Conservation (phyloP, 1,284 basidiomycete species). For the Tilletia indica region DNA sequence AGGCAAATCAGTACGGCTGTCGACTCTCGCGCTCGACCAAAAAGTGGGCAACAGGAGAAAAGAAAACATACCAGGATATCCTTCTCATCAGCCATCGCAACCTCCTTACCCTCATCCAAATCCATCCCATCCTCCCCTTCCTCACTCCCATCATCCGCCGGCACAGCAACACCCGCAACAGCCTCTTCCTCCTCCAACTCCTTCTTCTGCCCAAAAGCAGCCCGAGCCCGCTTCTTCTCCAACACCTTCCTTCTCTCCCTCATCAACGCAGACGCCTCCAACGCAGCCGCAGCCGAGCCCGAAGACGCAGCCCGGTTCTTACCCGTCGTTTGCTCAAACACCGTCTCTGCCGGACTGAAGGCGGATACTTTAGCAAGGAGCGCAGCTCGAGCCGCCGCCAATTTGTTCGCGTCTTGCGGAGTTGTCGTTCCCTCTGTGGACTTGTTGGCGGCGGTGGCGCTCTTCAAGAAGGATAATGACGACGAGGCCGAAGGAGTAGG, state of each 20-base stretch:
- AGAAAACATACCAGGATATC: conserved; percentile 60
- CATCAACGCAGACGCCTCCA: conserved; percentile 66
- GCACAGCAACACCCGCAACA: not conserved
- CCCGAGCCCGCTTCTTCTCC: conserved; percentile 61
- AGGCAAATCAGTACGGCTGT: no score
- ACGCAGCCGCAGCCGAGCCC: conserved; percentile 31
- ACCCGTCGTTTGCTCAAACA: conserved; percentile 79
- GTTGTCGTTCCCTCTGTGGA: not conserved
- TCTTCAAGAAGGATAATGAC: no score
- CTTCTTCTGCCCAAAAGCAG: conserved; percentile 28
- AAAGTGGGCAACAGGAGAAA: not conserved
- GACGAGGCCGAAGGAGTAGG: not conserved
- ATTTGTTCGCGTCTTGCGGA: conserved; percentile 52
- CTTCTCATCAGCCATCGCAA: conserved; percentile 70
- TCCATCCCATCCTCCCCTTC: conserved; percentile 40
- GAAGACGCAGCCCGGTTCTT: conserved; percentile 63
- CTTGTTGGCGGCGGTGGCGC: not conserved
- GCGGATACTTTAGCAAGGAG: conserved; percentile 75
- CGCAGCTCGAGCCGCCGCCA: conserved; percentile 63
- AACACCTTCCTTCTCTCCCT: conserved; percentile 79
- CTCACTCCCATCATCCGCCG: conserved; percentile 21
- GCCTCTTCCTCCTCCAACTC: conserved; percentile 38
- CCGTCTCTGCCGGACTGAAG: conserved; percentile 84
- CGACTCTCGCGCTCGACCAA: no score
- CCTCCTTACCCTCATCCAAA: not conserved